Evolutionary conservation across 2,329 filamentous ascomycete genomes (phyloP).

Genomic region (Nothomitra cinnamomea): DNA sequence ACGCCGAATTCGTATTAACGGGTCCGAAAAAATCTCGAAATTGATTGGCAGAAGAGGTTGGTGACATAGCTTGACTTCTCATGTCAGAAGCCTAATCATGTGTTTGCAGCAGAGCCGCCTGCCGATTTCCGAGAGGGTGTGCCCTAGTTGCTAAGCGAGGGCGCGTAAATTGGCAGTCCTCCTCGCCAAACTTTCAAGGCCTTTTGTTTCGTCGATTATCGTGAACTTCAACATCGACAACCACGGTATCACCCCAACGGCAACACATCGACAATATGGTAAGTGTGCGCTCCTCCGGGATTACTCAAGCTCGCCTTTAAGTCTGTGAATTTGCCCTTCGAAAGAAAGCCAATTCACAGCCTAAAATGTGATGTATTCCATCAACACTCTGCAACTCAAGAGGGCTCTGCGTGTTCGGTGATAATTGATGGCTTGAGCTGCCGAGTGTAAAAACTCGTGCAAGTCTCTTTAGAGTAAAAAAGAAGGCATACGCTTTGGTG

Average conservation of each 20-base stretch:
- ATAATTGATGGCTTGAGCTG: slow-evolving; percentile 37
- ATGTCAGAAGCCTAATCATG: no score
- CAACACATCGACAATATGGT: background rate
- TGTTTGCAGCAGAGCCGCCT: no score
- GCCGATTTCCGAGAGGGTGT: background rate
- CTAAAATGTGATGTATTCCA: background rate
- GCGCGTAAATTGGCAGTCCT: background rate
- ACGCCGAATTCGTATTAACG: no score
- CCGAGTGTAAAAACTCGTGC: slow-evolving; percentile 32
- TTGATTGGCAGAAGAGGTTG: no score
- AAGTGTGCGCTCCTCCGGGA: background rate
- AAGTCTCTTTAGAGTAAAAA: slow-evolving; percentile 77
- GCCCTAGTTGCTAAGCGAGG: background rate
- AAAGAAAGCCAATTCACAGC: background rate
- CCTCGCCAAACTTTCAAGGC: background rate
- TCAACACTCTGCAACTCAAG: background rate
- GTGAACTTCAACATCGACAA: background rate
- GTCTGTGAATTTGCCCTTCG: background rate
- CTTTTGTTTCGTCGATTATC: background rate
- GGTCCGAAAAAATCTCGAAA: no score
- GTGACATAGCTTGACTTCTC: no score
- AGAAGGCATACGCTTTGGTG: slow-evolving; percentile 61
- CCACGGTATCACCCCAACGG: background rate
- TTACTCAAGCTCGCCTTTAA: background rate
- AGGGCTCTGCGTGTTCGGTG: slow-evolving; percentile 14